phyloP scores from a whole-genome alignment of 345 rosid genomes.

The Brassica rapa region DNA sequence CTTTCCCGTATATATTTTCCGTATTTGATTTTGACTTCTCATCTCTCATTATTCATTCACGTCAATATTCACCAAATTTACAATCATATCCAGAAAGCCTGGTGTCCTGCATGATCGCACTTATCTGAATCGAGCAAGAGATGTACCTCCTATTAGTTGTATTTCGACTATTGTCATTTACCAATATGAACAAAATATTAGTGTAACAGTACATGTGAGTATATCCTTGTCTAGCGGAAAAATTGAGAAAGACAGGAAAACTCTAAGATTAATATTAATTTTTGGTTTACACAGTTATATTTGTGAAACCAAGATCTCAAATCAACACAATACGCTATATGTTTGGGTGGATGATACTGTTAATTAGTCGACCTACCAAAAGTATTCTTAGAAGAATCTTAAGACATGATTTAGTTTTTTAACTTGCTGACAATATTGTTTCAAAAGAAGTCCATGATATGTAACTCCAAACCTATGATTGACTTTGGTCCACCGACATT shows the following conservation, averaged over 20 bases:
- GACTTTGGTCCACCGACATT: constrained; percentile 4
- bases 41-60: neutral
- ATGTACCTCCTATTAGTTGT: neutral
- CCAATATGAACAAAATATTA: too few relatives aligned
- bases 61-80: neutral
- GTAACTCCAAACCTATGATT: neutral
- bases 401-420: neutral
- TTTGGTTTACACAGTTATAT: neutral
- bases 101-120: neutral
- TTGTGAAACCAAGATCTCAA: neutral
- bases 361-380: neutral
- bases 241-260: neutral
- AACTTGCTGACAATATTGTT: neutral
- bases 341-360: neutral
- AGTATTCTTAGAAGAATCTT: constrained; percentile 1
- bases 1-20: constrained; percentile 20
- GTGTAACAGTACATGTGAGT: neutral
- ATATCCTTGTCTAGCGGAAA: neutral
- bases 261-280: too few relatives aligned
- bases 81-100: neutral
- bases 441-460: neutral
- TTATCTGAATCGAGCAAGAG: neutral
- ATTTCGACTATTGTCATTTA: neutral
- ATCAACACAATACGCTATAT: neutral
- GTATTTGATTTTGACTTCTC: neutral